phyloP scores from a whole-genome alignment of 306 rosid genomes.

The Vicia sativa region DNA sequence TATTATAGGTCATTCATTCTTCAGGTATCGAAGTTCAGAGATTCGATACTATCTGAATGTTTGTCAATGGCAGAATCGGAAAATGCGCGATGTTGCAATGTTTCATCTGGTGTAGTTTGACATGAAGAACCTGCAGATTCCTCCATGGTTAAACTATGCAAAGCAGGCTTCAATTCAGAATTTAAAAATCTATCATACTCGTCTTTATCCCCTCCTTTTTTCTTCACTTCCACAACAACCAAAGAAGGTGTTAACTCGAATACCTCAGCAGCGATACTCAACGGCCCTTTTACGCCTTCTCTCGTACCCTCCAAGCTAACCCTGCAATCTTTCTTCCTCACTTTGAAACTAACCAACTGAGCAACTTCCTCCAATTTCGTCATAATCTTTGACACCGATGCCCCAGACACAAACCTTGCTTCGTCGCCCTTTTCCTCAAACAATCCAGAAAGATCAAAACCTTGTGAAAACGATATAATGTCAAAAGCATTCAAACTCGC shows the following conservation, averaged over 20 bases:
- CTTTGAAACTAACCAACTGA: conserved; percentile 54
- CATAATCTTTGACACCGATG: conserved; percentile 52
- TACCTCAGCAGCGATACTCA: conserved; percentile 57
- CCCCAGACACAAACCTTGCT: conserved; percentile 55
- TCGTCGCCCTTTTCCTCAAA: conserved; percentile 66
- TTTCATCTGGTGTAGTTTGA: not conserved
- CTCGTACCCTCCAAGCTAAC: conserved; percentile 64
- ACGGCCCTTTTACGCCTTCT: conserved; percentile 61
- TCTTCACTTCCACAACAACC: conserved; percentile 73
- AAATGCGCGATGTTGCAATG: conserved; percentile 23
- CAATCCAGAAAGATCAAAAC: conserved; percentile 62
- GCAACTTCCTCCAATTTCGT: conserved; percentile 64
- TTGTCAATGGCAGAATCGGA: conserved; percentile 36
- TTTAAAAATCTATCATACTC: conserved; percentile 57
- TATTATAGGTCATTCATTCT: conserved; percentile 20
- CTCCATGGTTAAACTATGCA: conserved; percentile 47
- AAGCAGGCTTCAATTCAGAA: conserved; percentile 54
- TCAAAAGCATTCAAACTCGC: conserved; percentile 71
- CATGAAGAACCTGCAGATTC: conserved; percentile 42
- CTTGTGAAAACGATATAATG: conserved; percentile 62
- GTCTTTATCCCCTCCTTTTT: conserved; percentile 55
- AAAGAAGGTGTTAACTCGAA: conserved; percentile 57
- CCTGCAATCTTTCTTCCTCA: conserved; percentile 64
- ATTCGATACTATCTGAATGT: conserved; percentile 43
- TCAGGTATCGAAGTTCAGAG: conserved; percentile 8